Percentiles rank a stretch among this genome's conserved stretches.
Conservation (phyloP, 768 basidiomycete genomes). For the Calvatia gigantea region DNA sequence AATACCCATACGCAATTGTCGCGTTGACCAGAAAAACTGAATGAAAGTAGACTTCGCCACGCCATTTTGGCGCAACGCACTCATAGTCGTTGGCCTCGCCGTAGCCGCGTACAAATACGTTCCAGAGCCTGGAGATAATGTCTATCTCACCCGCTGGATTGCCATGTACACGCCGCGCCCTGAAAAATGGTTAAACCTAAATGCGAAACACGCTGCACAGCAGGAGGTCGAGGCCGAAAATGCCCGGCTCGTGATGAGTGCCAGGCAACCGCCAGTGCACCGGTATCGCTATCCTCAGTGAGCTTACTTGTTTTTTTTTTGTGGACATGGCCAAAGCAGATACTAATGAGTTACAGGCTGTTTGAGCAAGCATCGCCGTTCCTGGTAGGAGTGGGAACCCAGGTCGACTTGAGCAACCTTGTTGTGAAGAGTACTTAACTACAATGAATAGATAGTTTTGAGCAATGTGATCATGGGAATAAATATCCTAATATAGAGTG, state of each 20-base stretch:
- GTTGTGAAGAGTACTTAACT: slow-evolving; percentile 29
- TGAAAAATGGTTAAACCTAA: slow-evolving; percentile 52
- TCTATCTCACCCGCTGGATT: slow-evolving; percentile 66
- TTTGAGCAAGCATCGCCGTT: slow-evolving; percentile 62
- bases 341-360: slow-evolving; percentile 33
- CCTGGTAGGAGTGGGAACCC: slow-evolving; percentile 52
- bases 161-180: slow-evolving; percentile 50
- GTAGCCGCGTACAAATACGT: slow-evolving; percentile 65
- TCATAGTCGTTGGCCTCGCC: slow-evolving; percentile 46
- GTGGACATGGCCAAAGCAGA: too few species aligned
- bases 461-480: slow-evolving; percentile 9
- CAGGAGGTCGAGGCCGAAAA: slow-evolving; percentile 40
- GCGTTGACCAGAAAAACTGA: not conserved
- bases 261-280: slow-evolving; percentile 47
- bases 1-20: slow-evolving; percentile 15
- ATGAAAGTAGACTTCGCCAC: slow-evolving; percentile 51
- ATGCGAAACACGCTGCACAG: slow-evolving; percentile 53
- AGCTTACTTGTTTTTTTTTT: too few species aligned
- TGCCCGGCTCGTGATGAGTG: slow-evolving; percentile 38
- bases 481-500: slow-evolving; percentile 1
- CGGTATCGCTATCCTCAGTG: slow-evolving; percentile 75
- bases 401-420: slow-evolving; percentile 29
- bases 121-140: slow-evolving; percentile 56
- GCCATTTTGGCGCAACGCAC: slow-evolving; percentile 62
- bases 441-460: too few species aligned